phyloP scores from a whole-genome alignment of 352 stramenopile genomes.

The Globisporangium sylvaticum region DNA sequence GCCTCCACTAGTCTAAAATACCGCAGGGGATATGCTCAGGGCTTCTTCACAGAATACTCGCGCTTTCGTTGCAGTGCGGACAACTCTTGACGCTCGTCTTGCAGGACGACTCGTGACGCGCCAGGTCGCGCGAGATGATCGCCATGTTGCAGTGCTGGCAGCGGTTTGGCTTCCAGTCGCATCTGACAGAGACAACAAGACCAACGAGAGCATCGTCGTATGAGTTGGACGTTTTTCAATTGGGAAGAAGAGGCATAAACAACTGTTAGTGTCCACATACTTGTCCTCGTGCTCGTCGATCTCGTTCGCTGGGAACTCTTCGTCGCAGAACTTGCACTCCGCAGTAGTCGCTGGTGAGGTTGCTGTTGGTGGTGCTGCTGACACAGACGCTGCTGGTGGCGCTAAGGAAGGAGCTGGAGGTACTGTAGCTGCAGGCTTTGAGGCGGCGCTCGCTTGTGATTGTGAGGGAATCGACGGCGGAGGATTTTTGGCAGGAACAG shows the following conservation, averaged over 20 bases:
- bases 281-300: conserved; percentile 62
- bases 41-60: conserved; percentile 15
- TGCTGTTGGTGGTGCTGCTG: background rate
- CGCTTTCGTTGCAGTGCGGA: conserved; percentile 59
- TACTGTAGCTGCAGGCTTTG: background rate
- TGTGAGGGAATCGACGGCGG: background rate
- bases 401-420: conserved; percentile 4
- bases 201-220: no score
- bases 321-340: conserved; percentile 81
- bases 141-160: conserved; percentile 85
- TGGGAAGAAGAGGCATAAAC: background rate
- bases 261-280: conserved; percentile 25
- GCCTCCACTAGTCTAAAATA: background rate
- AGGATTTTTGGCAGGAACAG: background rate
- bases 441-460: background rate
- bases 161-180: conserved; percentile 72
- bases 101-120: conserved; percentile 60
- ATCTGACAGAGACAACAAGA: conserved; percentile 26
- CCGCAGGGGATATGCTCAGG: background rate
- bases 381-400: background rate
- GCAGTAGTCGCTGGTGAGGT: background rate
- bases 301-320: conserved; percentile 47
- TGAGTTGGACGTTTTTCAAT: no score
- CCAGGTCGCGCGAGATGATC: conserved; percentile 62
- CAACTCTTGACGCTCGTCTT: conserved; percentile 66